Evolutionary conservation across 2,329 filamentous ascomycete genomes (phyloP).

Genomic region (Diaporthe aspalathi): DNA sequence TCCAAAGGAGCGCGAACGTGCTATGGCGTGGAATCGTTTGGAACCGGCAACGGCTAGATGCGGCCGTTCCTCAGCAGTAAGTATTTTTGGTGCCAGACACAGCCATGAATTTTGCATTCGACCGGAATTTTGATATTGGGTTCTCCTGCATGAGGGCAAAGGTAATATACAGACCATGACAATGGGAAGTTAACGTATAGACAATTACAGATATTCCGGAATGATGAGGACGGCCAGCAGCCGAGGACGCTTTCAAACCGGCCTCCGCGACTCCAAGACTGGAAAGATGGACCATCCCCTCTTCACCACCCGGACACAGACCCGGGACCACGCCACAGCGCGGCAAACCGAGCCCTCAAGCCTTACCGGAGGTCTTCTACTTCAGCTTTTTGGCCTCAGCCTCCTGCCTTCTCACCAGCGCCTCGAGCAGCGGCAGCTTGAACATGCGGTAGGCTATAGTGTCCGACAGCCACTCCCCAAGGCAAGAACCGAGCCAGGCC

Average conservation of each 20-base stretch:
- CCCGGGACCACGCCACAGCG: too few relatives aligned
- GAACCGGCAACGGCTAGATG: too few relatives aligned
- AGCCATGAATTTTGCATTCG: too few relatives aligned
- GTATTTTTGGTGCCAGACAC: too few relatives aligned
- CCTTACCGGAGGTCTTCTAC: not conserved
- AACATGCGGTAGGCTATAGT: constrained; percentile 37
- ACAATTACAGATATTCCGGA: not conserved
- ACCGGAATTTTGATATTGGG: too few relatives aligned
- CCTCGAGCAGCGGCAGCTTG: constrained; percentile 33
- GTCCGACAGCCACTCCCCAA: constrained; percentile 39
- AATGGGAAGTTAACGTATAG: too few relatives aligned
- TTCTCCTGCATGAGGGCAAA: too few relatives aligned
- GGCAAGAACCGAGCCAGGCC: constrained; percentile 26
- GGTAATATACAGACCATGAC: not conserved
- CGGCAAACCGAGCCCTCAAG: not conserved
- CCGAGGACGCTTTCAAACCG: not conserved
- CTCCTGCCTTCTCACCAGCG: constrained; percentile 28
- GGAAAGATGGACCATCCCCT: not conserved
- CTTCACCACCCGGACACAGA: too few relatives aligned
- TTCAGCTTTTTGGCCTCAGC: constrained; percentile 22
- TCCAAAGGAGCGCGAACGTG: not conserved
- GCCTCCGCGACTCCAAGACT: not conserved
- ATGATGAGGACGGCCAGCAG: not conserved
- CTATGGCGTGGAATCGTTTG: not conserved
- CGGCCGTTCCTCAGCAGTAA: too few relatives aligned